These are phyloP conservation scores for Infundibulicybe gibba DNA, from an alignment of 768 basidiomycete genomes.

Conservation along the genomic window DNA sequence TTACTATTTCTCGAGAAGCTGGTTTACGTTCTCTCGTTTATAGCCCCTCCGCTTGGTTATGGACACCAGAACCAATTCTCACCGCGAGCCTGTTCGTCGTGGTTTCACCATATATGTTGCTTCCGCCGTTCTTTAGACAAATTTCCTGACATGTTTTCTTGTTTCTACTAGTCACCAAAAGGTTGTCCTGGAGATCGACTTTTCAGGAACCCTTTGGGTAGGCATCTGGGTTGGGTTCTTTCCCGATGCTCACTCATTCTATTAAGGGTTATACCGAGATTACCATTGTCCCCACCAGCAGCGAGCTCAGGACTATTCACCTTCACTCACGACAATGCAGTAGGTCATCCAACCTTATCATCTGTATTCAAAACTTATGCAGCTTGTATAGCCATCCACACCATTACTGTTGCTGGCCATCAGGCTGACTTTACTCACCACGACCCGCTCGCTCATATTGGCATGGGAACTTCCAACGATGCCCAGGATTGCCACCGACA, in stretches of 20 bases:
- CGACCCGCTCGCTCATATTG: slow-evolving; percentile 69
- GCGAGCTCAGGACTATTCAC: slow-evolving; percentile 78
- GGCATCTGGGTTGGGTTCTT: slow-evolving; percentile 17
- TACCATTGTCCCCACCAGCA: slow-evolving; percentile 77
- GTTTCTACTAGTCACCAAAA: slow-evolving; percentile 92
- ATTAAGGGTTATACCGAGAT: slow-evolving; percentile 90
- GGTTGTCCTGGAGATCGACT: slow-evolving; percentile 91
- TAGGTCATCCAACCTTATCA: slow-evolving; percentile 33
- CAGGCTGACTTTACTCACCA: slow-evolving; percentile 75
- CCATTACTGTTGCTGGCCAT: slow-evolving; percentile 68
- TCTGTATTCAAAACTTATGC: slow-evolving; percentile 11
- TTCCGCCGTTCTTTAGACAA: slow-evolving; percentile 16
- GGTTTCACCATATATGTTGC: slow-evolving; percentile 87
- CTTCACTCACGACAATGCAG: slow-evolving; percentile 88
- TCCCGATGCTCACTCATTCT: slow-evolving; percentile 14
- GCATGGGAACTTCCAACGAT: slow-evolving; percentile 46
- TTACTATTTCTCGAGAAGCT: slow-evolving; percentile 11
- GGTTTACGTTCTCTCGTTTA: slow-evolving; percentile 21
- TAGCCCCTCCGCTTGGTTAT: slow-evolving; percentile 20
- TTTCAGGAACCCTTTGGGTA: slow-evolving; percentile 84
- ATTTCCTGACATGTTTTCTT: slow-evolving; percentile 37
- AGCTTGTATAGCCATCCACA: slow-evolving; percentile 55
- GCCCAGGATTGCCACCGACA: slow-evolving; percentile 81
- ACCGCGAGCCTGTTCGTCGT: slow-evolving; percentile 76
- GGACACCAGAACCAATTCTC: slow-evolving; percentile 54